Base-by-base conservation (phyloP, 2,329 filamentous ascomycete genomes). In the Neonectria sp. region DNA sequence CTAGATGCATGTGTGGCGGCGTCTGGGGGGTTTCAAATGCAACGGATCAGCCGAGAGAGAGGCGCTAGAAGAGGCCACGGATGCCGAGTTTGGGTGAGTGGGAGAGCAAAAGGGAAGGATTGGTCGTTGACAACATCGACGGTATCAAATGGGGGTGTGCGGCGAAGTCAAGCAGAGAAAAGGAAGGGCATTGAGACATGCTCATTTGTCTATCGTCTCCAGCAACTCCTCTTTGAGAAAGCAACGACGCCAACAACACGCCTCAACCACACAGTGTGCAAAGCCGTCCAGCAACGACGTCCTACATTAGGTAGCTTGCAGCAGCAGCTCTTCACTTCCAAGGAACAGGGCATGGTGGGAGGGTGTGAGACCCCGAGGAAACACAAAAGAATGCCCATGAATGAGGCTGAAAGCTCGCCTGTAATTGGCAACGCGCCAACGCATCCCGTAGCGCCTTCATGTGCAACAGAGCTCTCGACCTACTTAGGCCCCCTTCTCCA, bases 1-100 rank as follows among this genome's bases (percentile, higher is more conserved):
- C 40, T 45, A 45, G 40, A 45, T 45, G 40, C 40, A 45, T 24
- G n/a, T 45, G 40, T 45, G n/a, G 40, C 40, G 40, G 40, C 37
- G 37, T n/a, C 17, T 15, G 37, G n/a, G 35, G n/a, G n/a, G 8
- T 45, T 45, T 21, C 40, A 45, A 24, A 3, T 21, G 40, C 40
- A 45, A 24, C 40, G 40, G n/a, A 21, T 21, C 40, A 45, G 40
- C n/a, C 40, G 40, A 45, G 40, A 5, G n/a, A 45, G 17, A 21
- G n/a, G 40, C 40, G 40, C 40, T 45, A 24, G 17, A 45, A 8
- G 40, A 45, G 24, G 40, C 40, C n/a, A 45, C n/a, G 40, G 40
- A 45, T 45, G 40, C 17, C n/a, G 40, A 24, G 40, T 24, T 45
- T 45, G 40, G n/a, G n/a, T 24, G 40, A 24, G 17, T 5, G 37